Evolutionary conservation across 768 basidiomycete species (phyloP).

Genomic region (Boletus vermiculosoides): DNA sequence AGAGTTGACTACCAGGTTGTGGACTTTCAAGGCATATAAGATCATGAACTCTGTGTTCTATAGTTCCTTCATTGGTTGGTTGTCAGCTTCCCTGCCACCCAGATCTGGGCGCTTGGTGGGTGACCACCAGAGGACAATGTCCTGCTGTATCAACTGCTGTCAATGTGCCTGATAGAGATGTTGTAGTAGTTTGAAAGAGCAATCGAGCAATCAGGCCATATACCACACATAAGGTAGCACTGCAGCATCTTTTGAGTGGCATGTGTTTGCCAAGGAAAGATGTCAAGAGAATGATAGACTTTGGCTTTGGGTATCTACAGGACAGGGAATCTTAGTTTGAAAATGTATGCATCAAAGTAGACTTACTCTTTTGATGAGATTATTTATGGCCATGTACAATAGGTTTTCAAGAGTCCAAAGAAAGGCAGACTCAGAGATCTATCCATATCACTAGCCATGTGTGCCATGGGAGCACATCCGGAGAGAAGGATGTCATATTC

Average conservation of each 20-base stretch:
- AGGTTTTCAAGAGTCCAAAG: too few species aligned
- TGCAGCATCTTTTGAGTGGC: constrained; percentile 80
- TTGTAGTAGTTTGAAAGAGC: constrained; percentile 88
- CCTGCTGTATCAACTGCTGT: constrained; percentile 80
- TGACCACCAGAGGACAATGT: constrained; percentile 97
- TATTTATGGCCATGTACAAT: too few species aligned
- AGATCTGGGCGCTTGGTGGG: constrained; percentile 83
- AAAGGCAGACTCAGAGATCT: too few species aligned
- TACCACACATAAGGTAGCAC: constrained; percentile 73
- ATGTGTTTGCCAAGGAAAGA: constrained; percentile 86
- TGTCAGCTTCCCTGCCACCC: constrained; percentile 89
- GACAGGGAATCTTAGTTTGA: too few species aligned
- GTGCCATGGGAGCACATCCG: too few species aligned
- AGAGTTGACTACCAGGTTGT: constrained; percentile 87
- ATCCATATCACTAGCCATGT: too few species aligned
- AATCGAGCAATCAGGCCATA: constrained; percentile 76
- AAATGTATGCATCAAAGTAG: too few species aligned
- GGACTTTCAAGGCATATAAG: constrained; percentile 61
- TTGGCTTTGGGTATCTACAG: too few species aligned
- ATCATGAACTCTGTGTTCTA: constrained; percentile 81
- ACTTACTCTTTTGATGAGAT: too few species aligned
- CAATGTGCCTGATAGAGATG: constrained; percentile 90
- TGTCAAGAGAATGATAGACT: too few species aligned
- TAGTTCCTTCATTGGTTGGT: constrained; percentile 69
- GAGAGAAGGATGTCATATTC: too few species aligned